These are phyloP conservation scores for Cystobasidium onofrii DNA, from an alignment of 768 basidiomycete species.

Conservation along the genomic window DNA sequence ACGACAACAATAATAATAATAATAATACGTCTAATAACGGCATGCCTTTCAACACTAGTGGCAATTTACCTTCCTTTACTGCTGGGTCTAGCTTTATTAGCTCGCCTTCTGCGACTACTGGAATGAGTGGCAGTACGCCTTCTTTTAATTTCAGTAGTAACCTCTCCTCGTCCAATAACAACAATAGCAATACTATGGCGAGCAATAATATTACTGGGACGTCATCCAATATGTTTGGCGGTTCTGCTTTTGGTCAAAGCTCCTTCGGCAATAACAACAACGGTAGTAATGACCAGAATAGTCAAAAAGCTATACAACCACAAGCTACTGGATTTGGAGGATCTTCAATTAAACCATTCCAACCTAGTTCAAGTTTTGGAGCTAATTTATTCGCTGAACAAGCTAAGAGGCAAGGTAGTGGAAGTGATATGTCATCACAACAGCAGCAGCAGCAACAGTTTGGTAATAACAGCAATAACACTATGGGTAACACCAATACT, in stretches of 20 bases:
- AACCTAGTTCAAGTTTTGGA: constrained; percentile 41
- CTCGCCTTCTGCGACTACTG: neutral
- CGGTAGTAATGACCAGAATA: neutral
- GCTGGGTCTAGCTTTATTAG: neutral
- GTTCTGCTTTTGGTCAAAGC: constrained; percentile 16
- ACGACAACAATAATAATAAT: neutral
- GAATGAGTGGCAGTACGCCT: constrained; percentile 2
- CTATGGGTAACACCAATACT: neutral
- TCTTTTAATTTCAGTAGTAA: neutral
- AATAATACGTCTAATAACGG: neutral
- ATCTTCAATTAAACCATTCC: constrained; percentile 39
- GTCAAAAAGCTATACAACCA: constrained; percentile 3
- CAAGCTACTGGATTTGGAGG: constrained; percentile 34
- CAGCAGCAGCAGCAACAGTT: neutral
- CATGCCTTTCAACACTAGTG: constrained; percentile 11
- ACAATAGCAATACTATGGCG: neutral
- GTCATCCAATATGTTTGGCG: constrained; percentile 17
- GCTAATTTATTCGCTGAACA: constrained; percentile 31
- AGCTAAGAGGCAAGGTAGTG: neutral
- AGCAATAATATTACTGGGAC: neutral
- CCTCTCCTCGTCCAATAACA: constrained; percentile 27
- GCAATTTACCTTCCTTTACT: constrained; percentile 6
- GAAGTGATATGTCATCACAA: neutral
- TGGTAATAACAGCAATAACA: too few species aligned
- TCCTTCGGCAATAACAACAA: neutral